A percentile compares a stretch with the other conserved stretches of the same genome.
Conservation (phyloP, 129 eudicot species). For the Escallonia herrerae region DNA sequence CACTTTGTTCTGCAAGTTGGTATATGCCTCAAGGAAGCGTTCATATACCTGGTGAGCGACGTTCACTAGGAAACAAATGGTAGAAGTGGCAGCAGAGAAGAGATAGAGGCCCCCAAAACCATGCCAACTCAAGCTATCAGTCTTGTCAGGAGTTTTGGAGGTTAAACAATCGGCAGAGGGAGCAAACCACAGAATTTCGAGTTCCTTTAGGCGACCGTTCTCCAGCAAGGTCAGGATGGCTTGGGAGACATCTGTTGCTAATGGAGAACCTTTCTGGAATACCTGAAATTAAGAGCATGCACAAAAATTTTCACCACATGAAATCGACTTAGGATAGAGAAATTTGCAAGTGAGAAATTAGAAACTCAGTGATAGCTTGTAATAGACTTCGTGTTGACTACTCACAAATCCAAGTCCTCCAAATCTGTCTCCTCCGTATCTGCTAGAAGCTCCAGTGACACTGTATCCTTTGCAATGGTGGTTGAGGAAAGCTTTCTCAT, state of each 20-base stretch:
- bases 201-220: constrained; percentile 12
- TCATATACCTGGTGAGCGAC: constrained; percentile 9
- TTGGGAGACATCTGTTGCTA: constrained; percentile 17
- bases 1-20: not conserved
- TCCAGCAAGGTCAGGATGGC: constrained; percentile 23
- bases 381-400: not conserved
- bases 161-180: constrained; percentile 9
- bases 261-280: constrained; percentile 24
- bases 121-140: constrained; percentile 15
- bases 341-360: not conserved
- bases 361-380: not conserved
- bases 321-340: too few species aligned
- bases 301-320: too few species aligned
- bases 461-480: constrained; percentile 25
- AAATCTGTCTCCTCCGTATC: constrained; percentile 29
- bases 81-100: constrained; percentile 10
- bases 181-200: constrained; percentile 15
- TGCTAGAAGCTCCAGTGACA: constrained; percentile 20
- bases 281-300: constrained; percentile 7
- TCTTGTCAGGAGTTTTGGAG: constrained; percentile 2
- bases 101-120: constrained; percentile 32
- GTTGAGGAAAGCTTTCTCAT: constrained; percentile 23
- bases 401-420: constrained; percentile 36
- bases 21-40: constrained; percentile 1
- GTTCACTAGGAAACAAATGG: constrained; percentile 16